Evolutionary conservation across 208 protist species (phyloP), one percentile per base, ranked within the genome.

Genomic region (Dictyostelium gargantuum): DNA sequence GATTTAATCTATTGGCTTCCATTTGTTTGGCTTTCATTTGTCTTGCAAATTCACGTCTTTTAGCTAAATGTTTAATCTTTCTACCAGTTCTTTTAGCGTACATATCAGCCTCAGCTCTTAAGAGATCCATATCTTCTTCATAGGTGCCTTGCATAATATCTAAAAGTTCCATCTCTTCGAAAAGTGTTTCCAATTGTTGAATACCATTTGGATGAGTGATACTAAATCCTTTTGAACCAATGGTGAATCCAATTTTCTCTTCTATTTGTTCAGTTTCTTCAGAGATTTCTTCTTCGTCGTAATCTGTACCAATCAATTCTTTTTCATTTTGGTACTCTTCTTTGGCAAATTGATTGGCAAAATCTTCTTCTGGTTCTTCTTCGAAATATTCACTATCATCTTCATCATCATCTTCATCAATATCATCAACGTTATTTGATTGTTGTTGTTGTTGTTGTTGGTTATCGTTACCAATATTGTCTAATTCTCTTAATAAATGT

Each of bases 51-150:
- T 54, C 29, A 50, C 74, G 44, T 58, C 32, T 56, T 17, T 58
- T 80, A 19, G n/a, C 11, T n/a, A 80, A 56, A n/a, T n/a, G 4
- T 80, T 80, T 80, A 17, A 80, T 13, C 52, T 80, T 80, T 29
- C 48, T 80, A 4, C 8, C 29, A 11, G 21, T 80, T 80, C 74
- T 80, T n/a, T 8, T 56, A 11, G 32, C 29, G 40, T 80, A 80
- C 74, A 80, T 80, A 40, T 80, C 74, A 1, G 74, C 74, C 42
- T 80, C 74, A 42, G 74, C n/a, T 42, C 74, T 35, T 0, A 80
- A 13, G n/a, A 58, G 17, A 56, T 80, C 74, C 17, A 80, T 58
- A 80, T 80, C 74, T n/a, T 80, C 46, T 58, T 80, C 74, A 11
- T 80, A 80, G 8, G 26, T 29, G n/a, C 46, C 46, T 38, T 80